Evolutionary conservation across 495 filamentous ascomycete genomes (phyloP).

Genomic region (Neurospora sp.): DNA sequence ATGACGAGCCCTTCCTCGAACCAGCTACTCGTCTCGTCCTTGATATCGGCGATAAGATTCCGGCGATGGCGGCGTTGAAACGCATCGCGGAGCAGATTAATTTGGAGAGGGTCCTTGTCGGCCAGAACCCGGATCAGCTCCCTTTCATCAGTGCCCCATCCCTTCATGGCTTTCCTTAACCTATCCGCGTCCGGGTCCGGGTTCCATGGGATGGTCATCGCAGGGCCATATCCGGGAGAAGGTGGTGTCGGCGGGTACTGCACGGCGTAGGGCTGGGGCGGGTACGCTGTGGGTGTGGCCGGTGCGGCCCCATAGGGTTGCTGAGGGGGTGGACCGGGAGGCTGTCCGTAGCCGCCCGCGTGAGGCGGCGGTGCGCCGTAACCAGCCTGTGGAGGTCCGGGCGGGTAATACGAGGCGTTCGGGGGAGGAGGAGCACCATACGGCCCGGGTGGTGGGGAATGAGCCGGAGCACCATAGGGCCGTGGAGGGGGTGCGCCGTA

Average conservation of each 20-base stretch:
- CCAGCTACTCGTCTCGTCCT: conserved; percentile 64
- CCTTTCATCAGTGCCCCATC: conserved; percentile 79
- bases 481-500: conserved; percentile 8
- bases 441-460: not conserved
- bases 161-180: conserved; percentile 78
- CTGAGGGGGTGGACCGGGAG: conserved; percentile 1
- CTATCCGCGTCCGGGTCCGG: conserved; percentile 53
- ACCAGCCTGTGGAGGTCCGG: not conserved
- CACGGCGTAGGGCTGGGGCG: conserved; percentile 17
- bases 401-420: conserved; percentile 3
- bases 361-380: not conserved
- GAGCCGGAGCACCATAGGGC: conserved; percentile 4
- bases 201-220: conserved; percentile 54
- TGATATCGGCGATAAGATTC: conserved; percentile 61
- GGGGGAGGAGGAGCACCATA: conserved; percentile 3
- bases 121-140: conserved; percentile 56
- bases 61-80: conserved; percentile 53
- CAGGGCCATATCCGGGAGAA: conserved; percentile 51
- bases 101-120: conserved; percentile 59
- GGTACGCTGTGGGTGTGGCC: conserved; percentile 23
- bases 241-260: conserved; percentile 41
- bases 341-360: not conserved
- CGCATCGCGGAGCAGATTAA: conserved; percentile 54
- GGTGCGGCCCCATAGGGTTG: conserved; percentile 23
- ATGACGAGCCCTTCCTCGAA: conserved; percentile 60